Evolutionary conservation across 495 filamentous ascomycete genomes (phyloP).

Genomic region (Durotheca rogersii): DNA sequence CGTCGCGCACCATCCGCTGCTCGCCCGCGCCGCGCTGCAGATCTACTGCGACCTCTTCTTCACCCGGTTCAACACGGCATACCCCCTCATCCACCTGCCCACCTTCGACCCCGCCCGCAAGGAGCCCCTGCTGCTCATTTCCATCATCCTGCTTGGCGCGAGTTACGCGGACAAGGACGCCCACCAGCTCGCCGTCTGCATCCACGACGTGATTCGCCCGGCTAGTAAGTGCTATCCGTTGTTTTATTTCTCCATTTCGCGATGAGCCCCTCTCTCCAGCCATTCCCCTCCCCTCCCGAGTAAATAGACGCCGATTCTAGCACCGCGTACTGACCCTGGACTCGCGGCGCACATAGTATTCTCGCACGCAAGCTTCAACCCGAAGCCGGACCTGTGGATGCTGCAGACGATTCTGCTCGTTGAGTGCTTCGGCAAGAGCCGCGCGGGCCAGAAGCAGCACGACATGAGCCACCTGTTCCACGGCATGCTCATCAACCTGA

Average conservation of each 20-base stretch:
- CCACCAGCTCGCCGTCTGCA: conserved; percentile 54
- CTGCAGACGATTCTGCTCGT: conserved; percentile 59
- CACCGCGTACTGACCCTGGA: too few relatives aligned
- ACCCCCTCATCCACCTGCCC: conserved; percentile 54
- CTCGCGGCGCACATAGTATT: too few relatives aligned
- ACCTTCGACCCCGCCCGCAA: conserved; percentile 52
- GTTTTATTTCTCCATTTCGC: too few relatives aligned
- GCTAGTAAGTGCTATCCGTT: conserved; percentile 35
- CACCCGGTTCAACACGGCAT: conserved; percentile 54
- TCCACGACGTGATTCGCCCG: conserved; percentile 51
- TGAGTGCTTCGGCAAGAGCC: conserved; percentile 59
- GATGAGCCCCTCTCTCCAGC: too few relatives aligned
- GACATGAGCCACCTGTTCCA: conserved; percentile 58
- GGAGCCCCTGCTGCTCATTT: conserved; percentile 50
- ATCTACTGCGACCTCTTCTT: conserved; percentile 57
- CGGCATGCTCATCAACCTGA: conserved; percentile 59
- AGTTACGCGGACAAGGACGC: conserved; percentile 56
- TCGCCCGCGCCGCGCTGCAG: conserved; percentile 50
- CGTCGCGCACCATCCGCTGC: conserved; percentile 48
- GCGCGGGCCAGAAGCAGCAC: conserved; percentile 56
- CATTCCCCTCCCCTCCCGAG: too few relatives aligned
- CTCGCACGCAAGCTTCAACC: conserved; percentile 46
- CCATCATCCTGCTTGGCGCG: conserved; percentile 55
- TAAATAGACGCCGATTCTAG: not conserved
- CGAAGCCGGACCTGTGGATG: conserved; percentile 54